Evolutionary conservation across 2,329 filamentous ascomycete genomes (phyloP).

Genomic region (Herpotrichia juniperi): DNA sequence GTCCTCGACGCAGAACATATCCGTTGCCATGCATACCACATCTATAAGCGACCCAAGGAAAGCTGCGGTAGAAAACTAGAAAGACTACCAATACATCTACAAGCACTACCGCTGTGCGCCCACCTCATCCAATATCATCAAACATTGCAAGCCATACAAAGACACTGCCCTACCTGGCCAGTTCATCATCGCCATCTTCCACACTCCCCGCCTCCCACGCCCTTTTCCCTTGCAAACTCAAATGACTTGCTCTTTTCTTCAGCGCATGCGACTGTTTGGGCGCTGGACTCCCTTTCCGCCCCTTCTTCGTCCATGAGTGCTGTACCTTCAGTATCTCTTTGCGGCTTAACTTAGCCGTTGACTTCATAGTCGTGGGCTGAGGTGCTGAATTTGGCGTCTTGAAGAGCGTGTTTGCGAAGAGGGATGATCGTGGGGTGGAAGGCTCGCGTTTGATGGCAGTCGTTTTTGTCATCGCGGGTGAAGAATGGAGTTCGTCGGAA

Average conservation of each 20-base stretch:
- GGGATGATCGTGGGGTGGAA: constrained; percentile 17
- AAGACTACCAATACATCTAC: no score
- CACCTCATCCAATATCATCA: no score
- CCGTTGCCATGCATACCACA: no score
- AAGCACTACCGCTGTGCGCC: no score
- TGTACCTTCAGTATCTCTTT: constrained; percentile 18
- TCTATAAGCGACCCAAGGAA: no score
- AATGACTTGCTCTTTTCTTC: constrained; percentile 7
- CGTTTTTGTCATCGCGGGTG: constrained; percentile 13
- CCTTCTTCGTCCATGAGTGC: constrained; percentile 26
- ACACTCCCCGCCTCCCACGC: constrained; percentile 11
- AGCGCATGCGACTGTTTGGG: constrained; percentile 7
- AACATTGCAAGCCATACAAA: no score
- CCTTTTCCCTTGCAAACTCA: constrained; percentile 14
- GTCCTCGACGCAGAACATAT: no score
- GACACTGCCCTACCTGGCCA: no score
- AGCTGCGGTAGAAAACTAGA: no score
- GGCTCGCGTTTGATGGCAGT: constrained; percentile 36
- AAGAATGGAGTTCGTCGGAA: constrained; percentile 9
- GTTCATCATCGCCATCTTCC: constrained; percentile 35
- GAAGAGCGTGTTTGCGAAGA: constrained; percentile 15
- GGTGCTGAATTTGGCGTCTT: constrained; percentile 20
- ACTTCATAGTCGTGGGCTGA: constrained; percentile 4
- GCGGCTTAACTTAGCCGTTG: constrained; percentile 1
- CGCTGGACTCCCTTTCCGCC: constrained; percentile 5